Evolutionary conservation across 306 rosid genomes (phyloP).

Genomic region (Gastrolobium bilobum): DNA sequence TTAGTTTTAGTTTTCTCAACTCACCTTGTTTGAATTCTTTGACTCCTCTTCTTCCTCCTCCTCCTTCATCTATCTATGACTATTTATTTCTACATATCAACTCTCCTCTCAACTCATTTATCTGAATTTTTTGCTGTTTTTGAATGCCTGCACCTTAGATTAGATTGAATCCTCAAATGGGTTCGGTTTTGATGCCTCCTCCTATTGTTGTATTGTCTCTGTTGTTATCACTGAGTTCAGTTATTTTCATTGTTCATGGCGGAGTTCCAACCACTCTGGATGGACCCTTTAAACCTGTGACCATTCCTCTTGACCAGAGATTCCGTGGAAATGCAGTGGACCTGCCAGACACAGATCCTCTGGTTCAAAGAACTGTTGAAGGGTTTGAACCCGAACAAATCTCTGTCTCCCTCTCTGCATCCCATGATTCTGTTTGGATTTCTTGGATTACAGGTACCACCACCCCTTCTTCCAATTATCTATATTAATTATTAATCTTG

Average conservation of each 20-base stretch:
- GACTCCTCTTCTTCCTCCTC: constrained; percentile 25
- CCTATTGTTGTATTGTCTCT: constrained; percentile 14
- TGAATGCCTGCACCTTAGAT: background rate
- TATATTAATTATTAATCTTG: background rate
- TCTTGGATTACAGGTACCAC: constrained; percentile 89
- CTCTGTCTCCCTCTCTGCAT: constrained; percentile 79
- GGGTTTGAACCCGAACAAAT: constrained; percentile 82
- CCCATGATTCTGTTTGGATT: constrained; percentile 74
- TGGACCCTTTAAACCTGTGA: constrained; percentile 91
- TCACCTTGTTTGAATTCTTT: background rate
- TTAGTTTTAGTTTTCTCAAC: background rate
- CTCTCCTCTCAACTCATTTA: background rate
- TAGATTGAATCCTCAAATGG: constrained; percentile 50
- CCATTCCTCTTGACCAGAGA: constrained; percentile 71
- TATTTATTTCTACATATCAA: background rate
- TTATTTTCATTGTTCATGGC: constrained; percentile 38
- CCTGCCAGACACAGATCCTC: constrained; percentile 76
- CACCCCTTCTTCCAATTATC: background rate
- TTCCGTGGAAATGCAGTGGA: constrained; percentile 82
- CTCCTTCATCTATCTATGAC: too few species aligned
- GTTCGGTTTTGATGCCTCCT: constrained; percentile 35
- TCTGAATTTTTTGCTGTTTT: background rate
- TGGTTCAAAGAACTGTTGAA: constrained; percentile 63
- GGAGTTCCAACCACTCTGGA: constrained; percentile 70
- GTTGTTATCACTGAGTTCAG: constrained; percentile 45